Percentiles rank a stretch among this genome's conserved stretches.
Conservation (phyloP, 768 basidiomycete species). For the Coprinopsis strossmayeri region DNA sequence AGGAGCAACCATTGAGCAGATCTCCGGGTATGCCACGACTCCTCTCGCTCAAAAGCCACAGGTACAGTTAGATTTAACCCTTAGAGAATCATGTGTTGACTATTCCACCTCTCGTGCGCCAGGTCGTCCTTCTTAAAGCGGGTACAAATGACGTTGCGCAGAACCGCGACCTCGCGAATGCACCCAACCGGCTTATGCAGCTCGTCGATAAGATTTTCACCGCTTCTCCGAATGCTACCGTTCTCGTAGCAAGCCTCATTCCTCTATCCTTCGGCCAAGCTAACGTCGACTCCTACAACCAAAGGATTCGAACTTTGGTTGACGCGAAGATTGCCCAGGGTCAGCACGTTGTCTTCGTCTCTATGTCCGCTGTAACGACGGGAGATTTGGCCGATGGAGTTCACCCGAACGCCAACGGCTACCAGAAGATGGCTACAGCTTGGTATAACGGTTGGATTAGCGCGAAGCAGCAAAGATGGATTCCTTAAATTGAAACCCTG, state of each 20-base stretch:
- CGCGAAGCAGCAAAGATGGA: conserved; percentile 7
- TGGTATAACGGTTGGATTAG: conserved; percentile 9
- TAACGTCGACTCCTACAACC: conserved; percentile 6
- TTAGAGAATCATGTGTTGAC: too few relatives aligned
- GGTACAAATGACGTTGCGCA: conserved; percentile 9
- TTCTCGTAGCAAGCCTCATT: conserved; percentile 6
- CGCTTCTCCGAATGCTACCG: conserved; percentile 8
- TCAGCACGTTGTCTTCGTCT: conserved; percentile 5
- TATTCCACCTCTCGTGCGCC: neutral
- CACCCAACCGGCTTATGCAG: conserved; percentile 5
- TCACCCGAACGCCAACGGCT: conserved; percentile 8
- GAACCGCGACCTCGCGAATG: conserved; percentile 7
- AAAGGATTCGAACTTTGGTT: neutral
- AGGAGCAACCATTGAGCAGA: conserved; percentile 7
- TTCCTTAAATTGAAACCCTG: too few relatives aligned
- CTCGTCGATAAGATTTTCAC: conserved; percentile 11
- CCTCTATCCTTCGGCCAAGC: conserved; percentile 7
- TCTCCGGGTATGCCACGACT: conserved; percentile 7
- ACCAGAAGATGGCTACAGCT: conserved; percentile 8
- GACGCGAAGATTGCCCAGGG: neutral
- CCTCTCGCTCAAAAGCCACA: conserved; percentile 3
- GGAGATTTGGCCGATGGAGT: conserved; percentile 8
- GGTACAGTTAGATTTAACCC: neutral
- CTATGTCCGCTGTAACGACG: conserved; percentile 2
- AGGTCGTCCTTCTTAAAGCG: conserved; percentile 7